These are phyloP conservation scores for Parsonsia alboflavescens DNA, from an alignment of 257 asterid species.

Conservation along the genomic window DNA sequence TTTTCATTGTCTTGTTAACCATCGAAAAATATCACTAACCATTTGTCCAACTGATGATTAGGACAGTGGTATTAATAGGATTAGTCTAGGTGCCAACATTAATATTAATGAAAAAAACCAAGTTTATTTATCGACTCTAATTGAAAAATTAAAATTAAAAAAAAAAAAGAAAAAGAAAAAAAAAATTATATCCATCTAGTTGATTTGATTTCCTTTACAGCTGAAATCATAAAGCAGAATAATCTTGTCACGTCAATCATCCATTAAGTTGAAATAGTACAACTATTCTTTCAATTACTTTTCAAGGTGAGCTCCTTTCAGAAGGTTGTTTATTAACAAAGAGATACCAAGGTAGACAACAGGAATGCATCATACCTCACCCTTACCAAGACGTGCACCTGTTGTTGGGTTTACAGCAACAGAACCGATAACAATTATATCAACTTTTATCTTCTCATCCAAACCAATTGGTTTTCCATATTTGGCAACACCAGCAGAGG, in stretches of 20 bases:
- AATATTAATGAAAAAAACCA: background rate
- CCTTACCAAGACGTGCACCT: constrained; percentile 98
- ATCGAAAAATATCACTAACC: background rate
- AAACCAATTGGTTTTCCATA: constrained; percentile 83
- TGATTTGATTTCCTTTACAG: background rate
- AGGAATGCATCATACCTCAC: constrained; percentile 48
- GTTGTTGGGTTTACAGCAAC: constrained; percentile 89
- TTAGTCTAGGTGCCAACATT: background rate
- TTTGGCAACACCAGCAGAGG: constrained; percentile 85
- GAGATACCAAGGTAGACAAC: background rate
- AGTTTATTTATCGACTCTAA: background rate
- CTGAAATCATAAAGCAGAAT: background rate
- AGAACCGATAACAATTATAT: constrained; percentile 82
- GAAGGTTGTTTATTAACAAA: background rate
- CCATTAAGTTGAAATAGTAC: background rate
- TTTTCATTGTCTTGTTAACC: background rate
- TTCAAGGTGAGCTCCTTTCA: background rate
- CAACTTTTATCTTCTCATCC: constrained; percentile 84
- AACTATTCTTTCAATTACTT: background rate
- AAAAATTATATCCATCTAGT: no score
- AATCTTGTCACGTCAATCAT: background rate
- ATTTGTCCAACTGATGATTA: background rate
- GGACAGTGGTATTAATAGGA: background rate
- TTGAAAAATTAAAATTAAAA: no score
- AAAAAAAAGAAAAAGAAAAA: no score